Percentiles rank a stretch among this genome's conserved stretches.
Evolutionary conservation across 805 yeast species (phyloP).

Genomic region (Blastobotrys parvus): DNA sequence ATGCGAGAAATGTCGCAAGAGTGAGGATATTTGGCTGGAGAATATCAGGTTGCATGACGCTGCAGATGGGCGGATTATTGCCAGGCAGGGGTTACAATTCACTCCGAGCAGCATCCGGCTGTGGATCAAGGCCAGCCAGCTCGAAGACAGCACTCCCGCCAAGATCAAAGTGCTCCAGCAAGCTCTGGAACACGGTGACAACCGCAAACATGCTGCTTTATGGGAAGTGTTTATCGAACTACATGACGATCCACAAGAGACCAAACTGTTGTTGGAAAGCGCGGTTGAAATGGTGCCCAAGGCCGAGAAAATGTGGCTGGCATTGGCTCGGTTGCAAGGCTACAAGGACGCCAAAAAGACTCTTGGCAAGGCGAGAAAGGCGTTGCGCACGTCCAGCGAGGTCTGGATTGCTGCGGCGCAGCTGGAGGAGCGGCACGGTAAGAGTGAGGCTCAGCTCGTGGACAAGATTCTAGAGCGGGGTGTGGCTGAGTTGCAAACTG

Average conservation of each 20-base stretch:
- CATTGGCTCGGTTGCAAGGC: slow-evolving; percentile 40
- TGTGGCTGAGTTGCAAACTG: slow-evolving; percentile 32
- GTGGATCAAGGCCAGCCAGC: slow-evolving; percentile 65
- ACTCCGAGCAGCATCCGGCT: slow-evolving; percentile 49
- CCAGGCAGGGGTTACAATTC: slow-evolving; percentile 54
- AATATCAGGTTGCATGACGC: slow-evolving; percentile 52
- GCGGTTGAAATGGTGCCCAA: slow-evolving; percentile 64
- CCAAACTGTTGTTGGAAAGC: slow-evolving; percentile 45
- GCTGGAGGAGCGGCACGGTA: slow-evolving; percentile 51
- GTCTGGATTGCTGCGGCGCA: slow-evolving; percentile 68
- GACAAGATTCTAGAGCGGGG: slow-evolving; percentile 43
- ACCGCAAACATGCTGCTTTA: slow-evolving; percentile 41
- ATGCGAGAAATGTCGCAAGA: slow-evolving; percentile 54
- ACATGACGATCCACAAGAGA: slow-evolving; percentile 47
- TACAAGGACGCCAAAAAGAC: slow-evolving; percentile 42
- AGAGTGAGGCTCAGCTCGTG: slow-evolving; percentile 29
- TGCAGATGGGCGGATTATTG: slow-evolving; percentile 47
- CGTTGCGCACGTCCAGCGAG: slow-evolving; percentile 37
- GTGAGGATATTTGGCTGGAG: slow-evolving; percentile 78
- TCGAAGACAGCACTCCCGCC: slow-evolving; percentile 51
- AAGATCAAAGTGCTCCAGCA: slow-evolving; percentile 56
- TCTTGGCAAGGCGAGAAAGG: slow-evolving; percentile 53
- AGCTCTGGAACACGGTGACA: slow-evolving; percentile 61
- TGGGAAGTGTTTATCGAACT: slow-evolving; percentile 61
- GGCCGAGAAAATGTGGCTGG: slow-evolving; percentile 59